phyloP scores from a whole-genome alignment of 1,284 basidiomycete species.

The Meira miltonrushii region DNA sequence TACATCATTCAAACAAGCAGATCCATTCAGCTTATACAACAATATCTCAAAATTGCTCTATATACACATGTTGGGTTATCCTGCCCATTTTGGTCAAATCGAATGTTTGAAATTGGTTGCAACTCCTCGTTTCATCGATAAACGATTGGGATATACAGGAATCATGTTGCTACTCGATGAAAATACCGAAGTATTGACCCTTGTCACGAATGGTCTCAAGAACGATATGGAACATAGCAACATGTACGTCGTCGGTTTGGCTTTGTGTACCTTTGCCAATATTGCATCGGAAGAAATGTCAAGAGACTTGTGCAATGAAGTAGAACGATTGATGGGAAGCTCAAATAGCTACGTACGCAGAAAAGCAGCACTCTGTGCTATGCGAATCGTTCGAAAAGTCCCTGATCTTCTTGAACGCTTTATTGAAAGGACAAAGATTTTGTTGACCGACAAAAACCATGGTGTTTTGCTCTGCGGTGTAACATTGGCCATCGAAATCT shows the following conservation, averaged over 20 bases:
- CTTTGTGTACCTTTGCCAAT: conserved; percentile 96
- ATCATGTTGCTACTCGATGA: conserved; percentile 98
- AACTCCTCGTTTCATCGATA: conserved; percentile 94
- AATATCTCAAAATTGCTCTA: conserved; percentile 98
- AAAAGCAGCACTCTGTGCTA: conserved; percentile 96
- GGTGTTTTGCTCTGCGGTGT: conserved; percentile 90
- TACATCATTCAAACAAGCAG: conserved; percentile 93
- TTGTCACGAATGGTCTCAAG: conserved; percentile 97
- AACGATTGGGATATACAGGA: conserved; percentile 90
- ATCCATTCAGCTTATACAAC: conserved; percentile 75
- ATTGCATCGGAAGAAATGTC: conserved; percentile 76
- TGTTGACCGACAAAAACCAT: conserved; percentile 92
- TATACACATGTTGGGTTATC: conserved; percentile 99
- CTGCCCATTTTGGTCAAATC: conserved; percentile 98
- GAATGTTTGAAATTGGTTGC: conserved; percentile 99
- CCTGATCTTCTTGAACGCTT: conserved; percentile 96
- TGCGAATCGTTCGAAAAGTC: conserved; percentile 91
- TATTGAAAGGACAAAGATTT: conserved; percentile 75
- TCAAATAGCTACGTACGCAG: conserved; percentile 99
- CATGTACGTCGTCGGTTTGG: conserved; percentile 96
- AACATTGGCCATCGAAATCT: conserved; percentile 93
- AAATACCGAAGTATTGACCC: conserved; percentile 92
- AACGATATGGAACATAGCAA: conserved; percentile 99
- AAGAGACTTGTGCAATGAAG: conserved; percentile 60
- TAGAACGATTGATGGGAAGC: conserved; percentile 93